Evolutionary conservation across 306 rosid genomes (phyloP), one percentile per base, ranked within the genome.

Genomic region (Astragalus membranaceus): DNA sequence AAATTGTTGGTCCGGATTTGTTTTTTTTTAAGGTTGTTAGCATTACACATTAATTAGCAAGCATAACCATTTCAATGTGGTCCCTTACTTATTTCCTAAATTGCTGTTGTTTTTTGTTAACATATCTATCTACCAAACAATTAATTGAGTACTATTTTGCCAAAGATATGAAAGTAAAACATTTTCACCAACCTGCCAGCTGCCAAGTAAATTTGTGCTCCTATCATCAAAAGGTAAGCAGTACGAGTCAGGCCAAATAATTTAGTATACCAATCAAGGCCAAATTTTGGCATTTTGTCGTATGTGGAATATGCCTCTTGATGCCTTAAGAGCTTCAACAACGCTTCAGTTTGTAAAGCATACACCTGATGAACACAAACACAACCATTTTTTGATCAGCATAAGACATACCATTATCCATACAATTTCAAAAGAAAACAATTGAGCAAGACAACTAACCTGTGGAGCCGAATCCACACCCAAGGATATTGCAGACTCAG

Each of bases 331-430:
- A 91, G 91, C 72, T 78, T 91, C 83, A 91, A 26, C 20, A 89
- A 76, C 42, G 97, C 97, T 86, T 95, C 99, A 11, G 96, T 84
- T 86, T 83, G 97, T 62, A 87, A 79, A 72, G 93, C 95, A 81
- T 78, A 87, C 39, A 95, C 81, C 96, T 91, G 78, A 23, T 1
- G 3, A 17, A 42, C 10, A 17, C 56, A n/a, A 72, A 17, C 56
- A 72, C n/a, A 73, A 35, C 13, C 56, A 75, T 41, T n/a, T 58
- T 69, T 41, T 53, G 71, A 15, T 64, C 67, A 77, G 71, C 49
- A 46, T 12, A 52, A 15, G 51, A 2, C 72, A 44, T 29, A 41
- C 10, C 74, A 23, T 15, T 1, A 23, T 23, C 26, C 26, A 23
- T 23, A 23, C 26, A 23, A 2, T 23, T 23, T 23, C 26, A 23